Evolutionary conservation across 73 alveolate species (phyloP), one percentile per base, ranked within the genome.

Genomic region (Paramecium octaurelia): DNA sequence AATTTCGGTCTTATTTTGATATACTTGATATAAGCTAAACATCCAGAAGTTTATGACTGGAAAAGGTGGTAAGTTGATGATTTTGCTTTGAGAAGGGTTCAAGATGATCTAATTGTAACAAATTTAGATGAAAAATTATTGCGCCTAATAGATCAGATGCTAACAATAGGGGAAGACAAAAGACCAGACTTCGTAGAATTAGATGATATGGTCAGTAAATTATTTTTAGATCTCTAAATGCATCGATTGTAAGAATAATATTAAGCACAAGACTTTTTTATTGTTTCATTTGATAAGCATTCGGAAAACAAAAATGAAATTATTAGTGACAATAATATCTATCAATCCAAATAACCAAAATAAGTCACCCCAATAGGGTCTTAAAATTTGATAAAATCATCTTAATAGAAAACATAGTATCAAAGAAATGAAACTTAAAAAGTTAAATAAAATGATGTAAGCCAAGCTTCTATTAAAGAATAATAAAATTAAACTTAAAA

Each of bases 41-140:
- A 34, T 21, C 58, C 58, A 21, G 86, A 71, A 71, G 16, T 71
- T 24, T 71, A 71, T 71, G 86, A 71, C 14, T 71, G 86, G 86
- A 27, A 35, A 14, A 71, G 34, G 12, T 71, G 86, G 86, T 3
- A 11, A 27, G 57, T 71, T 7, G 86, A 71, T 31, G 60, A 27
- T 27, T 71, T 31, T 18, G 86, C 86, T 27, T 27, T 27, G n/a
- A 23, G 58, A 34, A 35, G 34, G 7, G 42, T 11, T 27, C 7
- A 24, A 71, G 86, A 71, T 71, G 86, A 40, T 18, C 42, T 71
- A 4, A 40, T 71, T 0, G 58, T 18, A 27, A 71, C 34, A 18
- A 34, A 40, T 27, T 27, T 71, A 2, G 34, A 31, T 35, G 86
- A 71, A 71, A 29, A 31, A 10, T 12, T 71, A 6, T 31, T 27